Conservation (phyloP, 306 rosid species). For the Vigna trinervia region DNA sequence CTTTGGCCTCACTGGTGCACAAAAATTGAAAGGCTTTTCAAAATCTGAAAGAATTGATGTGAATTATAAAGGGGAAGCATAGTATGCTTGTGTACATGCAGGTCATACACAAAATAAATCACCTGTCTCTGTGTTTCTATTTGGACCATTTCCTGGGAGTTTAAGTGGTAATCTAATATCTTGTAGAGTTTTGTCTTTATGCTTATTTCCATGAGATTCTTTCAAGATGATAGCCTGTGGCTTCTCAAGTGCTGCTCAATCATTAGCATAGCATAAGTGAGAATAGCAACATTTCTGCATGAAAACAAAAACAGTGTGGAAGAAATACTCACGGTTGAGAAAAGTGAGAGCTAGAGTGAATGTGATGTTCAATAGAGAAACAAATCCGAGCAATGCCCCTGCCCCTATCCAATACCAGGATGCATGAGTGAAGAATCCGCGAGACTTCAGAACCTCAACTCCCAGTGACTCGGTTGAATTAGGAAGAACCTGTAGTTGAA, state of each 20-base stretch:
- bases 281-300: neutral
- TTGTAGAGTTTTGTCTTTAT: constrained; percentile 19
- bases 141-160: constrained; percentile 18
- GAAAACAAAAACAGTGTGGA: neutral
- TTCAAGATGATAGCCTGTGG: constrained; percentile 48
- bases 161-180: constrained; percentile 29
- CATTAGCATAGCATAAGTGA: constrained; percentile 2
- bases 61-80: neutral
- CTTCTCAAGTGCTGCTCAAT: constrained; percentile 60
- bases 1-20: constrained; percentile 29
- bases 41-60: neutral
- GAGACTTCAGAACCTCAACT: constrained; percentile 55
- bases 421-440: constrained; percentile 60
- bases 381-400: constrained; percentile 64
- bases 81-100: neutral
- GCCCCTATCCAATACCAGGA: constrained; percentile 81
- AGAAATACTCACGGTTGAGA: constrained; percentile 58
- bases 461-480: constrained; percentile 55
- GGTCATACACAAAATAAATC: neutral
- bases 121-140: constrained; percentile 27
- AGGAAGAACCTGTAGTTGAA: constrained; percentile 51
- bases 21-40: constrained; percentile 6
- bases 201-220: constrained; percentile 40
- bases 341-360: constrained; percentile 59
- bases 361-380: constrained; percentile 53